A percentile compares a stretch with the other conserved stretches of the same genome.
phyloP scores from a whole-genome alignment of 2,329 filamentous ascomycete species.

The Helminthosporium solani region DNA sequence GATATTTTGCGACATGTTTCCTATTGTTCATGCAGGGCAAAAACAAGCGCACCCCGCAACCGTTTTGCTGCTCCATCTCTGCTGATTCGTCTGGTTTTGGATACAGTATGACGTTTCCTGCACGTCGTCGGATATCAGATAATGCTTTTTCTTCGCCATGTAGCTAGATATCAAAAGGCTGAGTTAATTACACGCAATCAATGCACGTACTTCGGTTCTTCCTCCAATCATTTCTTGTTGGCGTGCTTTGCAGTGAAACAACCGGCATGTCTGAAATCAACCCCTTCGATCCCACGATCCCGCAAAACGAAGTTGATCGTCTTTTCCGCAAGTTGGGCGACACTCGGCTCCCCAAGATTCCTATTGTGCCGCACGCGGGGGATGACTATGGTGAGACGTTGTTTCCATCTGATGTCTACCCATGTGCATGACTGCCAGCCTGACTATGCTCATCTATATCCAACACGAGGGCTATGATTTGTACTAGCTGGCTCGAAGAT shows the following conservation, averaged over 20 bases:
- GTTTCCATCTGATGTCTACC: not conserved
- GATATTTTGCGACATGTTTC: too few species aligned
- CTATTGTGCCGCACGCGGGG: slow-evolving; percentile 40
- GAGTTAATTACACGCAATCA: too few species aligned
- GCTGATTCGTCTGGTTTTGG: too few species aligned
- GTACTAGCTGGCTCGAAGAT: not conserved
- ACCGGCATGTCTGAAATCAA: slow-evolving; percentile 23
- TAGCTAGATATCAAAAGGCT: too few species aligned
- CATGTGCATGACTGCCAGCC: not conserved
- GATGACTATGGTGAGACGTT: slow-evolving; percentile 32
- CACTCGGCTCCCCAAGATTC: slow-evolving; percentile 32
- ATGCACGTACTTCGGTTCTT: too few species aligned
- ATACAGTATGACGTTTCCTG: too few species aligned
- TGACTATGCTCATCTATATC: not conserved
- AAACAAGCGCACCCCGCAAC: too few species aligned
- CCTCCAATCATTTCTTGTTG: too few species aligned
- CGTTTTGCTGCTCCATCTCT: too few species aligned
- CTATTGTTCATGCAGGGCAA: too few species aligned
- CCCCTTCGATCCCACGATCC: slow-evolving; percentile 38
- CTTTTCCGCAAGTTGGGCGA: slow-evolving; percentile 40
- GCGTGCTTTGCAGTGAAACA: not conserved
- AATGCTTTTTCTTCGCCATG: too few species aligned
- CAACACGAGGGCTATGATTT: not conserved
- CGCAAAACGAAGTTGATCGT: slow-evolving; percentile 37
- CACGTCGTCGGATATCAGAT: too few species aligned